Evolutionary conservation across 2,329 filamentous ascomycete species (phyloP).

Genomic region (Elsinoe perseae): DNA sequence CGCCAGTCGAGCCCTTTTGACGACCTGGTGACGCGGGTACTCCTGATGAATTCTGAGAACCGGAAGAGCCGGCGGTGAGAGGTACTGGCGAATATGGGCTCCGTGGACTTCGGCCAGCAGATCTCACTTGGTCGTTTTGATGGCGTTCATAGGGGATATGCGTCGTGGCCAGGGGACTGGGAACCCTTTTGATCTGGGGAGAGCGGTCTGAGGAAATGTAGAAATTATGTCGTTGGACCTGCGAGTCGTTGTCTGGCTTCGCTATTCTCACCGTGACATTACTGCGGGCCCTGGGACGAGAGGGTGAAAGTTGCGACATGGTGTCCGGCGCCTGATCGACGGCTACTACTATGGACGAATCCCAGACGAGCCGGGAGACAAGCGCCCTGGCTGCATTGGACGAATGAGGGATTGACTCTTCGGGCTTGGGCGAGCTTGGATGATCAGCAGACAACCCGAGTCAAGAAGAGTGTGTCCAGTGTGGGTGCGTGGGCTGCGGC

Average conservation of each 20-base stretch:
- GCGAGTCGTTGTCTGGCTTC: constrained; percentile 6
- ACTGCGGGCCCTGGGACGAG: constrained; percentile 13
- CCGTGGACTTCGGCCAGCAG: constrained; percentile 12
- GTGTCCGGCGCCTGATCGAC: constrained; percentile 11
- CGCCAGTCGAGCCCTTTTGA: constrained; percentile 13
- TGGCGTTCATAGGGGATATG: constrained; percentile 8
- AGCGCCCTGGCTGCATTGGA: constrained; percentile 16
- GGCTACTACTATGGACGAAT: constrained; percentile 10
- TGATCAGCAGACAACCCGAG: constrained; percentile 4
- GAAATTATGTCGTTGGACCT: constrained; percentile 13
- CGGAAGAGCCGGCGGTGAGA: constrained; percentile 1
- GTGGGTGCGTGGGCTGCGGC: too few species aligned
- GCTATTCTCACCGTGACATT: constrained; percentile 14
- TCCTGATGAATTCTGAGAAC: not conserved
- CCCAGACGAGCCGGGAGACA: constrained; percentile 12
- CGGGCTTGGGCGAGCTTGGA: not conserved
- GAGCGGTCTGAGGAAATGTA: constrained; percentile 13
- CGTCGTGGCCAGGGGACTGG: constrained; percentile 11
- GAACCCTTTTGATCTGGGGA: constrained; percentile 3
- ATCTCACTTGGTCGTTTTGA: constrained; percentile 7
- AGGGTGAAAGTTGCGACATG: constrained; percentile 15
- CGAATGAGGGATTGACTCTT: constrained; percentile 13
- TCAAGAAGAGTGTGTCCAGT: constrained; percentile 6
- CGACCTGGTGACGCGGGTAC: constrained; percentile 6
- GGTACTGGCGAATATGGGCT: constrained; percentile 4